Evolutionary conservation across 768 basidiomycete species (phyloP).

Genomic region (Panellus pusillus): DNA sequence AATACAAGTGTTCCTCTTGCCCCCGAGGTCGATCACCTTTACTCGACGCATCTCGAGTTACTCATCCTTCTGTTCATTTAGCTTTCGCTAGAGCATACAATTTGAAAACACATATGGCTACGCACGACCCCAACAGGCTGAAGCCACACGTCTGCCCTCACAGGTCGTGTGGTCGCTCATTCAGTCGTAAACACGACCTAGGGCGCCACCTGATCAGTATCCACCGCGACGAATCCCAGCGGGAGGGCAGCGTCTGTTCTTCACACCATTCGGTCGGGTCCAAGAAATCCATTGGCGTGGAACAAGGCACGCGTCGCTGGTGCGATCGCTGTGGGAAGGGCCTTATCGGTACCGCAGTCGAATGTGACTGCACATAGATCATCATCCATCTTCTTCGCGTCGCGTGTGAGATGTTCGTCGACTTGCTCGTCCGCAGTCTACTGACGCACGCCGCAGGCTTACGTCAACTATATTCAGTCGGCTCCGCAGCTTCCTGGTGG

Average conservation of each 20-base stretch:
- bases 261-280: conserved; percentile 39
- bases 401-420: conserved; percentile 30
- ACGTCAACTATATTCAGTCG: conserved; percentile 34
- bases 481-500: conserved; percentile 38
- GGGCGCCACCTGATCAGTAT: conserved; percentile 88
- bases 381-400: conserved; percentile 29
- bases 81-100: conserved; percentile 95
- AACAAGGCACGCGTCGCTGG: conserved; percentile 62
- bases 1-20: conserved; percentile 75
- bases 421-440: conserved; percentile 24
- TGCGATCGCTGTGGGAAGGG: conserved; percentile 77
- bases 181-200: conserved; percentile 92
- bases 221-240: conserved; percentile 57
- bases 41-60: neutral
- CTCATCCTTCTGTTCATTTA: conserved; percentile 28
- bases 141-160: conserved; percentile 92
- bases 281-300: conserved; percentile 66
- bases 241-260: conserved; percentile 40
- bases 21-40: conserved; percentile 56
- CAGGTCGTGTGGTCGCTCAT: conserved; percentile 81
- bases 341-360: conserved; percentile 51
- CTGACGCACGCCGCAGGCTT: conserved; percentile 26
- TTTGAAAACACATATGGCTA: conserved; percentile 92
- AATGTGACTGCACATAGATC: conserved; percentile 65
- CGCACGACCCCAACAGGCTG: conserved; percentile 87